These are phyloP conservation scores for Beauveria asiatica DNA, from an alignment of 2,329 filamentous ascomycete genomes.

Conservation along the genomic window DNA sequence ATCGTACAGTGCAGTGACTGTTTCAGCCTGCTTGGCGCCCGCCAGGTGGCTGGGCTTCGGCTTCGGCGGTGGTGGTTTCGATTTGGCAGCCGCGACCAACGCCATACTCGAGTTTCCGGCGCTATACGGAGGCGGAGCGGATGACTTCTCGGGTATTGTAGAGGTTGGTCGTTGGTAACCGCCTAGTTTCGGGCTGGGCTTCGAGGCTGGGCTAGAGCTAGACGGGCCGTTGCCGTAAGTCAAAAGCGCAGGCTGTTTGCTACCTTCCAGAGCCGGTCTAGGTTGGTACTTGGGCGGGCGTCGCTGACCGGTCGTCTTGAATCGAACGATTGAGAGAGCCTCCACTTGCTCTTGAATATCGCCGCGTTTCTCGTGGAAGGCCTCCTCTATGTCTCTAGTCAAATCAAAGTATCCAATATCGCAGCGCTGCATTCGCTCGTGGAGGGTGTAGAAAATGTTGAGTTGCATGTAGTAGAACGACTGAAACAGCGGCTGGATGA, in stretches of 20 bases:
- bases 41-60: conserved; percentile 73
- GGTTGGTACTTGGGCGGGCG: conserved; percentile 48
- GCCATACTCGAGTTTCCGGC: conserved; percentile 34
- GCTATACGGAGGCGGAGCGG: conserved; percentile 66
- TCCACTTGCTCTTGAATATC: conserved; percentile 82
- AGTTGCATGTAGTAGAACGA: conserved; percentile 99
- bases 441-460: conserved; percentile 97
- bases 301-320: conserved; percentile 75
- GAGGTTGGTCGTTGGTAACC: conserved; percentile 27
- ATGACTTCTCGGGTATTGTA: conserved; percentile 36
- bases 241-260: conserved; percentile 41
- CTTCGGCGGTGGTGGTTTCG: conserved; percentile 64
- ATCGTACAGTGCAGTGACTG: conserved; percentile 85
- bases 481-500: conserved; percentile 95
- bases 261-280: conserved; percentile 42
- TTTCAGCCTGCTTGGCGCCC: conserved; percentile 59
- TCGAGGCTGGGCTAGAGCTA: background rate
- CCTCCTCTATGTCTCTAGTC: conserved; percentile 81
- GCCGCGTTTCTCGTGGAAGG: conserved; percentile 80
- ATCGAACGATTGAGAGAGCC: conserved; percentile 75
- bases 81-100: conserved; percentile 43
- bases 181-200: conserved; percentile 20
- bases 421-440: conserved; percentile 94
- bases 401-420: conserved; percentile 98
- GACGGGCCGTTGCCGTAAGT: conserved; percentile 36